Evolutionary conservation across 768 basidiomycete species (phyloP), one percentile per base, ranked within the genome.

Genomic region (Suillus brevipes): DNA sequence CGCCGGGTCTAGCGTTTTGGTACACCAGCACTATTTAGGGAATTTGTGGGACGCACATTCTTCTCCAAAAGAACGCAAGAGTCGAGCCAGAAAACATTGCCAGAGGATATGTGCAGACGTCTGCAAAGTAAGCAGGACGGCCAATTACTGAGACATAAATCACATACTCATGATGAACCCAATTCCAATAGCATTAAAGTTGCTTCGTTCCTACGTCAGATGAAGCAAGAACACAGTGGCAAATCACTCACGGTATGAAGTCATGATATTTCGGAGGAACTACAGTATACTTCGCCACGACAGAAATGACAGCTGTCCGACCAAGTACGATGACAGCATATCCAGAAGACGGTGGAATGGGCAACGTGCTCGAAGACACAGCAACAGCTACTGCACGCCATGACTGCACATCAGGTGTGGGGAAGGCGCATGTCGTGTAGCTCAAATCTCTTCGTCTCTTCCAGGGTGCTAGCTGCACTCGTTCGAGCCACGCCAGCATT

Each of bases 1-100:
- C 85, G 78, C 67, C 93, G 80, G 53, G 91, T 88, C 72, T 86
- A n/a, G n/a, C n/a, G n/a, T n/a, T n/a, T n/a, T n/a, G n/a, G n/a
- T n/a, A n/a, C n/a, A n/a, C n/a, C n/a, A n/a, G n/a, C n/a, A n/a
- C n/a, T n/a, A n/a, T n/a, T n/a, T n/a, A n/a, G n/a, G n/a, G n/a
- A n/a, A n/a, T 20, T 38, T 10, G 23, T 36, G 9, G 20, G 14
- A 52, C 62, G 28, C 23, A 70, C 65, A 60, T 62, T 47, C 58
- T 69, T 58, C 63, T 61, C 56, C 64, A 66, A 18, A 65, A 64
- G 37, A 65, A 65, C 37, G 65, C 65, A 23, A 65, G 6, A 42
- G 65, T 65, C 4, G 65, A 65, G n/a, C 65, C 65, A 9, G 37
- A 64, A 45, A 65, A 65, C 65, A 65, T 66, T 23, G 64, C 64